Base-by-base conservation (phyloP, 202 grass and related monocot genomes). In the Schoenoplectus triqueter region DNA sequence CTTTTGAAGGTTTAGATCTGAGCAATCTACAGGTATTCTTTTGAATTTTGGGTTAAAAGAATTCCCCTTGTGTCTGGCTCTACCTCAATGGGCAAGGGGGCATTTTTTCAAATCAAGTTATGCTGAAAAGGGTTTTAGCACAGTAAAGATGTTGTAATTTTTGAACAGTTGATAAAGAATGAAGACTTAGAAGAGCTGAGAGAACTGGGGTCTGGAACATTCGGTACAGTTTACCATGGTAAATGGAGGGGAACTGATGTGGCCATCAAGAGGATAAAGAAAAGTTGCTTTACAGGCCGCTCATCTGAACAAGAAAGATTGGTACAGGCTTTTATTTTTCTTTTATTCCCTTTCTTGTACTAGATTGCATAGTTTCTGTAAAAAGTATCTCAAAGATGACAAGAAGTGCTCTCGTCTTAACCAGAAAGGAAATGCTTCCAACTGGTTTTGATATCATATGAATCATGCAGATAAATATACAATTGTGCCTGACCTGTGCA, bases 231-330 rank as follows among this genome's bases (percentile, higher is more conserved):
- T 18, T 98, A 95, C 80, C 93, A 98, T 66, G 95, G 95, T 84
- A 98, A 98, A 89, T 98, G 95, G 95, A 98, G 95, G 90, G 95
- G 95, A 59, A 98, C 91, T 82, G 95, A 98, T 76, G 95, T 98
- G 80, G 95, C 95, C 46, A 98, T 98, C 72, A 98, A 98, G 77
- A 85, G 95, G 80, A 98, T 98, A 89, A 98, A 98, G 86, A 98
- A 98, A 74, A 98, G 91, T 47, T 95, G 91, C 73, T 98, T 98
- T 79, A 89, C 91, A 20, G 93, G 96, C 50, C 87, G 87, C 80
- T 96, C 96, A 66, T 96, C 96, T 78, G 96, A 99, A 71, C 93
- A 94, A 87, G 91, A 96, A 93, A 94, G 91, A 94, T 80, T 99
- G 71, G 96, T 99, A 91, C 85, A 81, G n/a, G 87, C 49, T 87